phyloP scores from a whole-genome alignment of 2,329 filamentous ascomycete species.

The Trichoderma atroviride region DNA sequence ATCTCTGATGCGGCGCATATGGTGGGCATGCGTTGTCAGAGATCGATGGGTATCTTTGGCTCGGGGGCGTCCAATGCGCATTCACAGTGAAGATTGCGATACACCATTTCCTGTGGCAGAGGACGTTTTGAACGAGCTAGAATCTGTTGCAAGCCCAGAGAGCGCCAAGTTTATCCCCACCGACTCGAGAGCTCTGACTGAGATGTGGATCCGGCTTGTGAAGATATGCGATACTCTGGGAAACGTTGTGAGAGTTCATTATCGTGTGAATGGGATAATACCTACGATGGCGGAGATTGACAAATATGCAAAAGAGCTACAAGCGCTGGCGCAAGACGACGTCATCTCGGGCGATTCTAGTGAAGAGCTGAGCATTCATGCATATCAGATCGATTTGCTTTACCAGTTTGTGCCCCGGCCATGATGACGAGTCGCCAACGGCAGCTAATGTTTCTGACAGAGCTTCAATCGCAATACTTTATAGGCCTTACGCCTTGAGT shows the following conservation, averaged over 20 bases:
- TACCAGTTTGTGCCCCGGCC: background rate
- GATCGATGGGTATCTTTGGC: conserved; percentile 15
- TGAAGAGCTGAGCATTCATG: background rate
- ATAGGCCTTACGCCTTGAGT: background rate
- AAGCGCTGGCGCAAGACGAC: background rate
- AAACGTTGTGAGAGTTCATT: background rate
- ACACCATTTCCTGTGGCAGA: conserved; percentile 5
- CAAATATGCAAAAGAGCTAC: background rate
- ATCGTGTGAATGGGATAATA: background rate
- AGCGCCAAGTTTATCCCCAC: background rate
- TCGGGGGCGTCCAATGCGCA: conserved; percentile 15
- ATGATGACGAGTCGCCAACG: background rate
- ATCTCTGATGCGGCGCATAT: conserved; percentile 13
- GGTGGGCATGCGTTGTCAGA: conserved; percentile 14
- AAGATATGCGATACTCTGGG: conserved; percentile 12
- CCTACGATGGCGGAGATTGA: conserved; percentile 6
- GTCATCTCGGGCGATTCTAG: background rate
- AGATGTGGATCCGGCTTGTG: conserved; percentile 18
- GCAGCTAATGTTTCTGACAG: background rate
- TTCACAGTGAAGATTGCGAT: conserved; percentile 9
- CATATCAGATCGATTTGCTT: background rate
- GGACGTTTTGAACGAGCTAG: conserved; percentile 1
- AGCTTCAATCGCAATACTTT: conserved; percentile 4
- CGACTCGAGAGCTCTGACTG: background rate
- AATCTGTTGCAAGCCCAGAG: background rate